A percentile compares a stretch with the other conserved stretches of the same genome.
These are phyloP conservation scores for Venturia pyrina DNA, from an alignment of 2,329 filamentous ascomycete species.

Conservation along the genomic window DNA sequence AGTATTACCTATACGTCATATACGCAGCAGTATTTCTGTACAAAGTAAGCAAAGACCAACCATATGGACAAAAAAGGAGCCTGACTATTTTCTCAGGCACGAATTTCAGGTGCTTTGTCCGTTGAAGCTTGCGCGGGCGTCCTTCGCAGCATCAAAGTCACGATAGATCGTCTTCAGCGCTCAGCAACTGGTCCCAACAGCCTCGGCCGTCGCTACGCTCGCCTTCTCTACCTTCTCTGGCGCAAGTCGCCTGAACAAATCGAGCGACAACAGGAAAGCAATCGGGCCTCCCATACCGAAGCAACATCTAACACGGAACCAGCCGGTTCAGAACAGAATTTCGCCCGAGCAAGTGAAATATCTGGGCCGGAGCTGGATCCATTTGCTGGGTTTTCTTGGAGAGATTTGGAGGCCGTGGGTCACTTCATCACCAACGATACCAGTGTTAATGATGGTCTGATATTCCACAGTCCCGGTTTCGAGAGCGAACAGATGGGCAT, in stretches of 20 bases:
- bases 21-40: constrained; percentile 41
- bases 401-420: neutral
- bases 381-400: neutral
- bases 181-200: neutral
- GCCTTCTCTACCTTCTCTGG: neutral
- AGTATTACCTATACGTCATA: constrained; percentile 40
- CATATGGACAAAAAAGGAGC: neutral
- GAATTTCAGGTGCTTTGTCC: neutral
- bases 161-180: neutral
- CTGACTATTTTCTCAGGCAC: neutral
- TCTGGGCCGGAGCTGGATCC: neutral
- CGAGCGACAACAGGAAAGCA: neutral
- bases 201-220: neutral
- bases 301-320: neutral
- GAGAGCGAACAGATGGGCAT: neutral
- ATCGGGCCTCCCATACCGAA: neutral
- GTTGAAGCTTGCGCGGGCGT: neutral
- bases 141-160: neutral
- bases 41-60: neutral
- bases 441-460: neutral
- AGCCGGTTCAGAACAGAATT: neutral
- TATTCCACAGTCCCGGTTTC: neutral
- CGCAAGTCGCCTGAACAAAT: neutral
- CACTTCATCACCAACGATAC: constrained; percentile 1
- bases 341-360: neutral